phyloP scores from a whole-genome alignment of 2,329 filamentous ascomycete species.

The Plectosphaerella sp. region DNA sequence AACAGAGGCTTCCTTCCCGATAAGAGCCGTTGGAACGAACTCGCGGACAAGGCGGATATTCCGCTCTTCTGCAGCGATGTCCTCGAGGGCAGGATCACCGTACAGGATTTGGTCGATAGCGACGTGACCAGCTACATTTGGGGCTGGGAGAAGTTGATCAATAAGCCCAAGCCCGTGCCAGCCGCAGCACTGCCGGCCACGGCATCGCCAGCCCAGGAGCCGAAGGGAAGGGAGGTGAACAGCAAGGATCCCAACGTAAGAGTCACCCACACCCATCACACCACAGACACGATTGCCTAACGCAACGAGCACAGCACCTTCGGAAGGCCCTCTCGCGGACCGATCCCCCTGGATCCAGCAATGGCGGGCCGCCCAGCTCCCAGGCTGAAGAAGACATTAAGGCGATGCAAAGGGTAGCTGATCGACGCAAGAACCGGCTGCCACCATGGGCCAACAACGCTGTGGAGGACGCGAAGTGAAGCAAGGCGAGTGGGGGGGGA shows the following conservation, averaged over 20 bases:
- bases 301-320: slow-evolving; percentile 21
- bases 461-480: slow-evolving; percentile 5
- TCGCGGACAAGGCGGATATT: background rate
- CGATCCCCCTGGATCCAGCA: background rate
- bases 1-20: background rate
- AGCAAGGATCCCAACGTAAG: background rate
- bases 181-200: background rate
- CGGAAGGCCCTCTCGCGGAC: slow-evolving; percentile 20
- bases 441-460: slow-evolving; percentile 29
- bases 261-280: background rate
- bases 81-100: background rate
- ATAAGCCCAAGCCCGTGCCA: background rate
- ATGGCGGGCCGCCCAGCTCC: background rate
- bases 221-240: slow-evolving; percentile 19
- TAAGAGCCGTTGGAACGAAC: background rate
- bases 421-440: slow-evolving; percentile 7
- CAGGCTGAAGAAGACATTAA: slow-evolving; percentile 9
- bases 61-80: background rate
- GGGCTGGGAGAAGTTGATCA: background rate
- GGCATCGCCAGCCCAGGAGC: background rate
- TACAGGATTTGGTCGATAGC: background rate
- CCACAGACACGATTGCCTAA: slow-evolving; percentile 1
- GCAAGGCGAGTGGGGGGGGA: no score
- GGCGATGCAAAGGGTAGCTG: slow-evolving; percentile 26
- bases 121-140: background rate